Evolutionary conservation across 805 yeast genomes (phyloP).

Genomic region (Sungouiozyma ichnusensis): DNA sequence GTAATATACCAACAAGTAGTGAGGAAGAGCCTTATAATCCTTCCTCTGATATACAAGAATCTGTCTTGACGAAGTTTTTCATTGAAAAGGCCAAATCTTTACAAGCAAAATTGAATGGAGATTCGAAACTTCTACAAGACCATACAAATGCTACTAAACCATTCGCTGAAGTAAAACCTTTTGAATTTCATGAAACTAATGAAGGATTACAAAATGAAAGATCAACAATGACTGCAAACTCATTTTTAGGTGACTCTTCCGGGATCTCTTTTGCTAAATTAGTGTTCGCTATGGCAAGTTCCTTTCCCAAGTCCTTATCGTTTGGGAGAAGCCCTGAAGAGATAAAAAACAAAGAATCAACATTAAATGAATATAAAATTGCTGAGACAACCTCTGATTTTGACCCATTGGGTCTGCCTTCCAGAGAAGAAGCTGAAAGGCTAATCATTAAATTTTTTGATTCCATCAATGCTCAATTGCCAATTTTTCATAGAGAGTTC

Average conservation of each 20-base stretch:
- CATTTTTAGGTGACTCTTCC: conserved; percentile 41
- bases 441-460: conserved; percentile 59
- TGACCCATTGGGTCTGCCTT: conserved; percentile 38
- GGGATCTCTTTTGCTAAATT: conserved; percentile 69
- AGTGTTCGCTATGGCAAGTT: conserved; percentile 67
- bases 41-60: conserved; percentile 13
- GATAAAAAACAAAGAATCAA: conserved; percentile 12
- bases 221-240: conserved; percentile 16
- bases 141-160: neutral
- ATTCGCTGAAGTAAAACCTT: conserved; percentile 4
- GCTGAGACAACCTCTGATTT: conserved; percentile 12
- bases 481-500: conserved; percentile 72
- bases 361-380: conserved; percentile 13
- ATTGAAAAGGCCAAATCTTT: conserved; percentile 15
- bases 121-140: neutral
- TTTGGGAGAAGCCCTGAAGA: conserved; percentile 18
- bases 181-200: conserved; percentile 17
- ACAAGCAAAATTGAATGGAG: neutral
- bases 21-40: conserved; percentile 20
- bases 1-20: conserved; percentile 22
- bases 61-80: conserved; percentile 19
- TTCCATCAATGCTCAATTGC: conserved; percentile 74
- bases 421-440: conserved; percentile 58
- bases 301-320: conserved; percentile 30
- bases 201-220: conserved; percentile 16